Evolutionary conservation across 1,139 yeast species (phyloP).

Genomic region (Scheffersomyces cryptocercus): DNA sequence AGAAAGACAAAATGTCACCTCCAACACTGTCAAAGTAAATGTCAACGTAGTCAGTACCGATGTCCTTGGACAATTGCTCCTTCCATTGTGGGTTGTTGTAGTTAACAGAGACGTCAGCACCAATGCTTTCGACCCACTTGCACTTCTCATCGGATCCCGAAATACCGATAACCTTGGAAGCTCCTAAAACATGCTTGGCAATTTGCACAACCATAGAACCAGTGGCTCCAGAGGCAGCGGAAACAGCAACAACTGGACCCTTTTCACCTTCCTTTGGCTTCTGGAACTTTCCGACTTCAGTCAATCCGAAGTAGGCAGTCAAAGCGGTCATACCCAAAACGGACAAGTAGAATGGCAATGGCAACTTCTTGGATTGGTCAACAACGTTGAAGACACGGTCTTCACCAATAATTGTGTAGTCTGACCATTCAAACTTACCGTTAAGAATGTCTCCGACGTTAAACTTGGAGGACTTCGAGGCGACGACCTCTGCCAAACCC

Average conservation of each 20-base stretch:
- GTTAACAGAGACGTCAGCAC: constrained; percentile 56
- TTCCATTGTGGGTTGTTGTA: constrained; percentile 51
- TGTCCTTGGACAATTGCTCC: constrained; percentile 42
- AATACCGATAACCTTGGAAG: constrained; percentile 60
- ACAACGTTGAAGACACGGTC: constrained; percentile 21
- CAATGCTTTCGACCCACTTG: constrained; percentile 54
- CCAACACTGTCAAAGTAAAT: constrained; percentile 28
- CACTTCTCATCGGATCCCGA: constrained; percentile 64
- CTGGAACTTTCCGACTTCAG: constrained; percentile 42
- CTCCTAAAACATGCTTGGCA: constrained; percentile 55
- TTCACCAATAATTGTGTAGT: constrained; percentile 25
- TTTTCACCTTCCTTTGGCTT: constrained; percentile 25
- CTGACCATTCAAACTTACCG: constrained; percentile 31
- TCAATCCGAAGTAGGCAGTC: constrained; percentile 63
- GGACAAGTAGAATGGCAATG: constrained; percentile 30
- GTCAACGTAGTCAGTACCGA: constrained; percentile 49
- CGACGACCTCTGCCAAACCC: constrained; percentile 24
- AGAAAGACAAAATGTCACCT: constrained; percentile 20
- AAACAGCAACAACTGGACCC: constrained; percentile 44
- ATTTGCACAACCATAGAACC: constrained; percentile 64
- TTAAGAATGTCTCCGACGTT: constrained; percentile 21
- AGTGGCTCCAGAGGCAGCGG: constrained; percentile 75
- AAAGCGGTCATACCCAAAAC: constrained; percentile 55
- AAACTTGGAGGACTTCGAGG: constrained; percentile 22
- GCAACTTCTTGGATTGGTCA: constrained; percentile 23